Base-by-base conservation (phyloP, 2,329 filamentous ascomycete species). In the Aspergillus viridinutans region DNA sequence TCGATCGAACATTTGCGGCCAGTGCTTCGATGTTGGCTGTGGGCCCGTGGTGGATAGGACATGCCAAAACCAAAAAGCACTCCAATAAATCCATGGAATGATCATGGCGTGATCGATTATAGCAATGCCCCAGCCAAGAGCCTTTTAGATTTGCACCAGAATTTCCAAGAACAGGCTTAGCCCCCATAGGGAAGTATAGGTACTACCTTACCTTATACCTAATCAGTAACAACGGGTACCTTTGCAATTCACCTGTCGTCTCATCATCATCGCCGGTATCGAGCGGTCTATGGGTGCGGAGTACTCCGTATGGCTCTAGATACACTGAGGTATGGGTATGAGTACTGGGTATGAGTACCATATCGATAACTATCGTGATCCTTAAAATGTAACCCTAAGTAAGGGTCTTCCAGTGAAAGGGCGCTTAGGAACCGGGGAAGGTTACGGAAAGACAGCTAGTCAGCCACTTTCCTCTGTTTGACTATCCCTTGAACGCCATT, bases 1-100 rank as follows among this genome's bases (percentile, higher is more conserved):
- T 55, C 55, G 20, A 56, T 45, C 49, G 49, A 29, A 29, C 52
- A 43, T 55, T 53, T 54, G 53, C 55, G 52, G 48, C 55, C 58
- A 61, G 55, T 59, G 53, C 61, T 63, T 60, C 54, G 52, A 28
- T 48, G 50, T 57, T 57, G 55, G 54, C 52, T 48, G 55, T 61
- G 48, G 54, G 55, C 52, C 52, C 50, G 55, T 61, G 48, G 54
- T 51, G 23, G 9, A n/a, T 12, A 25, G n/a, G 21, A 7, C 21
- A 47, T 20, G 21, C 25, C 25, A 23, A 42, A 59, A 52, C 20
- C n/a, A 17, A 48, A 52, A 55, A 52, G 49, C 23, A 52, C 43
- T 35, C n/a, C 12, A 45, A 45, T 45, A 12, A 29, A 12, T 29
- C n/a, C 20, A 45, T 45, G 42, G 14, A 17, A 21, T 21, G n/a